phyloP scores from a whole-genome alignment of 2,329 filamentous ascomycete genomes.

The Aureobasidium sp. region DNA sequence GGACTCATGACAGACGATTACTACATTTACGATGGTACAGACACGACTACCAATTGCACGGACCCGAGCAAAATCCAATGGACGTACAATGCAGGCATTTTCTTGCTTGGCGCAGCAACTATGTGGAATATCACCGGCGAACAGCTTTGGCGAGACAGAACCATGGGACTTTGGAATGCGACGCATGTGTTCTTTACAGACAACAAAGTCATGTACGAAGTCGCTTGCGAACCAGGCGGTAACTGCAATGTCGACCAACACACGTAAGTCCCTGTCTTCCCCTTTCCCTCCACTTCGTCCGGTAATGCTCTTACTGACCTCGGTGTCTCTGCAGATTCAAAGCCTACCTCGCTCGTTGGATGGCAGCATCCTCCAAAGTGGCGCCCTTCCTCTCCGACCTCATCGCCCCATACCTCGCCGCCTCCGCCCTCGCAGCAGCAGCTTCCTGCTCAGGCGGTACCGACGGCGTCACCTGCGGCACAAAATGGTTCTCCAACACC shows the following conservation, averaged over 20 bases:
- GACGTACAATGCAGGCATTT: constrained; percentile 46
- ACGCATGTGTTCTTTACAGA: constrained; percentile 50
- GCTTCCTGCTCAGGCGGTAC: constrained; percentile 36
- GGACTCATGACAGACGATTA: constrained; percentile 45
- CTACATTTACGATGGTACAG: constrained; percentile 40
- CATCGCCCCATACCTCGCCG: constrained; percentile 33
- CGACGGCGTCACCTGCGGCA: constrained; percentile 36
- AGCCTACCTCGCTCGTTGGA: constrained; percentile 60
- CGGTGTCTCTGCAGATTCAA: neutral
- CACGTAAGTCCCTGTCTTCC: constrained; percentile 19
- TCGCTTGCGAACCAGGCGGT: constrained; percentile 50
- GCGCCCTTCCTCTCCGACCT: constrained; percentile 33
- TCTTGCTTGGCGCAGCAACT: constrained; percentile 47
- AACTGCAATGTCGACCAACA: constrained; percentile 63
- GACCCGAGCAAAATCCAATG: constrained; percentile 38
- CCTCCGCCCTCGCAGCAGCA: constrained; percentile 38
- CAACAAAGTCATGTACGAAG: constrained; percentile 55
- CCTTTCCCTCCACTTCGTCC: neutral
- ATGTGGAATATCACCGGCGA: constrained; percentile 50
- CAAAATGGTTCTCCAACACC: constrained; percentile 32
- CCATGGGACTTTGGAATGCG: constrained; percentile 51
- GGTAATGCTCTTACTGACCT: neutral
- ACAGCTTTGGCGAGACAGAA: constrained; percentile 25
- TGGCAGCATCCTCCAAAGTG: constrained; percentile 37
- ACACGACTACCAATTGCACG: constrained; percentile 38